Conservation (phyloP, 2,329 filamentous ascomycete genomes). For the Conoideocrella luteorostrata region DNA sequence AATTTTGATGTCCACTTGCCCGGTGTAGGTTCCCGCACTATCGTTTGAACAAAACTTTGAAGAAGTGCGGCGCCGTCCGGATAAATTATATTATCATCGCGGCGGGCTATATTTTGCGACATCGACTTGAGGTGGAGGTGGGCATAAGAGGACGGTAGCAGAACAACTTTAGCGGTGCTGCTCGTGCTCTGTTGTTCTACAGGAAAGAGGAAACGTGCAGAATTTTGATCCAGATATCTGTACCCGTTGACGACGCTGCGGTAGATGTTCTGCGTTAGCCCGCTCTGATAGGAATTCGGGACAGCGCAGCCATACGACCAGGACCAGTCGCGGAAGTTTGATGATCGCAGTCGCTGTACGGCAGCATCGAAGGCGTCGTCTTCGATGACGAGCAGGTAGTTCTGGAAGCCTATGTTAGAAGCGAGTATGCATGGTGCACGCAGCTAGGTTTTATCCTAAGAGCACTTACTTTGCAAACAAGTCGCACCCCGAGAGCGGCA, state of each 20-base stretch:
- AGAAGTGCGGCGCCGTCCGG: slow-evolving; percentile 4
- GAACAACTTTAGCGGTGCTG: slow-evolving; percentile 3
- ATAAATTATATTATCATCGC: slow-evolving; percentile 5
- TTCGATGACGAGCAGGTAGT: slow-evolving; percentile 5
- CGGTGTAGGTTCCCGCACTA: neutral
- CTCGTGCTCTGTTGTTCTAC: neutral
- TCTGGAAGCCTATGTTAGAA: neutral
- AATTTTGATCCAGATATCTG: slow-evolving; percentile 4
- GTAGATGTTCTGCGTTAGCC: slow-evolving; percentile 1
- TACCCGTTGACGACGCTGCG: neutral
- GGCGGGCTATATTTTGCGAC: neutral
- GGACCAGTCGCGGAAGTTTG: slow-evolving; percentile 1
- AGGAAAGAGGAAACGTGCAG: slow-evolving; percentile 2
- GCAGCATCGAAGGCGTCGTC: slow-evolving; percentile 1
- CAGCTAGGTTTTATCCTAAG: neutral
- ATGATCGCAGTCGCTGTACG: slow-evolving; percentile 3
- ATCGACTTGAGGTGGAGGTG: too few species aligned
- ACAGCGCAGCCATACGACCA: slow-evolving; percentile 3
- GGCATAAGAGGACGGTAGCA: slow-evolving; percentile 4
- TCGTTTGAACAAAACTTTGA: slow-evolving; percentile 7
- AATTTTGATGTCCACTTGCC: slow-evolving; percentile 6
- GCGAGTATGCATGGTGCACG: neutral
- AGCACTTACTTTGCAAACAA: slow-evolving; percentile 3
- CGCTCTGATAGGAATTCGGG: slow-evolving; percentile 1
- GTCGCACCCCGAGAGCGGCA: slow-evolving; percentile 1